Evolutionary conservation across 108 stramenopile genomes (phyloP), one percentile per base, ranked within the genome.

Genomic region (Skeletonema costatum): DNA sequence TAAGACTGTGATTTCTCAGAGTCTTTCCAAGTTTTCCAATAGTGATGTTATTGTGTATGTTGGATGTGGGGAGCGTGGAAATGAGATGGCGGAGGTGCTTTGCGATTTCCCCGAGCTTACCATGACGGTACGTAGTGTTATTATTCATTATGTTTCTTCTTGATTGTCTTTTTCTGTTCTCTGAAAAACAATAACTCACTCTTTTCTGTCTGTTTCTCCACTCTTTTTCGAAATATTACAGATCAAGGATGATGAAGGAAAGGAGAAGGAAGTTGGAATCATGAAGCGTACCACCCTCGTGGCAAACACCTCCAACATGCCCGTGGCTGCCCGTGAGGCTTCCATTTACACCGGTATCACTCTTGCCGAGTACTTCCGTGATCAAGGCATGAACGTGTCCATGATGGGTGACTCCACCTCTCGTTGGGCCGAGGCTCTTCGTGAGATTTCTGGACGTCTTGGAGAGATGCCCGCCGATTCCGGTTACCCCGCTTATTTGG

Each of bases 261-360:
- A 87, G 67, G 89, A 92, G 44, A 93, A 92, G 78, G 97, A 99
- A 84, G 98, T 99, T 64, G 98, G 97, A 64, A 98, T 99, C 91
- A 99, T 99, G 99, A 96, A 99, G 90, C 98, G 99, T 69, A 99
- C 99, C n/a, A 93, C 96, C 38, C 90, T 99, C 56, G 98, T 99
- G 72, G 99, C 99, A 76, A 99, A 99, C 88, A 99, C 99, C 32
- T 99, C 98, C 70, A 99, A 99, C 97, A 99, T 99, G 99, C 99
- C 99, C 68, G 99, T 99, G 81, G 99, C 99, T 63, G 99, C 99
- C 33, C 98, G 99, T 80, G 99, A 99, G 92, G 99, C 99, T 9
- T 97, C 97, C 65, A 99, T 99, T 84, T 99, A 99, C 93, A 99
- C 99, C 19, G 98, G 98, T 70, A 98, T 97, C 68, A 97, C 98